phyloP scores from a whole-genome alignment of 345 rosid genomes.

The Salix exigua region DNA sequence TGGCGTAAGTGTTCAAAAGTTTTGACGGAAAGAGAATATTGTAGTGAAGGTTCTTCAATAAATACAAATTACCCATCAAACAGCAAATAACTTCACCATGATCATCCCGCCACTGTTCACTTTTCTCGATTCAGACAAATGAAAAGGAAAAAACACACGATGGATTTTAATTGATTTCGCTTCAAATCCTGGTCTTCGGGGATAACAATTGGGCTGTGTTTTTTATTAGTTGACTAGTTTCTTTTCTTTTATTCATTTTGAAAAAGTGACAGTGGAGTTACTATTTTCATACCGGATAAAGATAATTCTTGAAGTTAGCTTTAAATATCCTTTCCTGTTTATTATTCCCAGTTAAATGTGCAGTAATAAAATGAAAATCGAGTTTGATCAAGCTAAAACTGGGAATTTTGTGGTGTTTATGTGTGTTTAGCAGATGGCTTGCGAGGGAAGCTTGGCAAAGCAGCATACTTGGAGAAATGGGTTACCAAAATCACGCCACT shows the following conservation, averaged over 20 bases:
- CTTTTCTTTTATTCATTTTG: background rate
- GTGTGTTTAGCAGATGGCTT: constrained; percentile 36
- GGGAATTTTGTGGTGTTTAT: background rate
- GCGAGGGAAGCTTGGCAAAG: constrained; percentile 56
- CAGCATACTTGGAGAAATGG: constrained; percentile 67
- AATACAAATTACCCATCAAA: background rate
- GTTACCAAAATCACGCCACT: constrained; percentile 38
- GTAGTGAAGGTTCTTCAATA: background rate
- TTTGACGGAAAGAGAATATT: background rate
- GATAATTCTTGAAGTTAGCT: background rate
- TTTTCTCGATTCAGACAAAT: background rate
- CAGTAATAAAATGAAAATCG: background rate
- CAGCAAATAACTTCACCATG: background rate
- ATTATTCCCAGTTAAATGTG: background rate
- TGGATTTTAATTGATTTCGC: no score
- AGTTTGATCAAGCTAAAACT: background rate
- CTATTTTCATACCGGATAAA: background rate
- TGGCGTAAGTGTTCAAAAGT: background rate
- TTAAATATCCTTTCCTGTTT: background rate
- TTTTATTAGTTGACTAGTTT: no score
- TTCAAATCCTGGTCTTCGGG: no score
- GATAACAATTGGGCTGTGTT: background rate
- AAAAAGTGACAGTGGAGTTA: background rate
- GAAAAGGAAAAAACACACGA: background rate
- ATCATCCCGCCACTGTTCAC: no score